A percentile compares a stretch with the other conserved stretches of the same genome.
Evolutionary conservation across 1,284 basidiomycete species (phyloP).

Genomic region (Mycena citricolor): DNA sequence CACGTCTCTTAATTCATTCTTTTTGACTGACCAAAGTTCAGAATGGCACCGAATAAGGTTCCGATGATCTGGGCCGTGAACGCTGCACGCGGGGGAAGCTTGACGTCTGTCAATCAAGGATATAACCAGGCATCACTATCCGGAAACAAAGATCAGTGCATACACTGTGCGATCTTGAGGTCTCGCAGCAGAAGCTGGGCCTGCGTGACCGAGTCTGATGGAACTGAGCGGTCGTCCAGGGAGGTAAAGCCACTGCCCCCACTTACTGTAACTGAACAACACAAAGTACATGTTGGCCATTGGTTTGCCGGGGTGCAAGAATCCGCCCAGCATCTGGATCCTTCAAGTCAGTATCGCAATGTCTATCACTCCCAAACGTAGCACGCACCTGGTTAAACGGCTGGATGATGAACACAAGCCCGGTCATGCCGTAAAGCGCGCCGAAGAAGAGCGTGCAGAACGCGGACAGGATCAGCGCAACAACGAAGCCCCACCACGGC

Average conservation of each 20-base stretch:
- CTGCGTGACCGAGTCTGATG: slow-evolving; percentile 42
- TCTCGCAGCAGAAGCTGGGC: slow-evolving; percentile 49
- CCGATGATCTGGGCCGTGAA: slow-evolving; percentile 62
- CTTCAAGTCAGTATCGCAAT: background rate
- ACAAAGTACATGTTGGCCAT: slow-evolving; percentile 61
- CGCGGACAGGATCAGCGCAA: slow-evolving; percentile 39
- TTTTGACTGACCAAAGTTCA: slow-evolving; percentile 58
- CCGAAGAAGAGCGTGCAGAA: slow-evolving; percentile 49
- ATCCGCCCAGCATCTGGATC: slow-evolving; percentile 60
- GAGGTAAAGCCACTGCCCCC: no score
- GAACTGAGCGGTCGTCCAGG: background rate
- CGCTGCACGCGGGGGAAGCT: slow-evolving; percentile 65
- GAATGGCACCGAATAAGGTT: slow-evolving; percentile 44
- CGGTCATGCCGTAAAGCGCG: slow-evolving; percentile 53
- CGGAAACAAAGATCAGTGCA: no score
- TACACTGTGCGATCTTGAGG: slow-evolving; percentile 61
- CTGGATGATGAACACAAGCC: slow-evolving; percentile 48
- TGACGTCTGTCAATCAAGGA: slow-evolving; percentile 47
- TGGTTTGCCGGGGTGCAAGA: slow-evolving; percentile 59
- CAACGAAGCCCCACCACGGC: slow-evolving; percentile 51
- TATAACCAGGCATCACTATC: no score
- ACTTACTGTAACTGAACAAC: slow-evolving; percentile 49
- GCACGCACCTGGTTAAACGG: slow-evolving; percentile 44
- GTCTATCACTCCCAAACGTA: background rate
- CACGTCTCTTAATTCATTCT: background rate